phyloP scores from a whole-genome alignment of 306 rosid genomes.

The Prunus davidiana region DNA sequence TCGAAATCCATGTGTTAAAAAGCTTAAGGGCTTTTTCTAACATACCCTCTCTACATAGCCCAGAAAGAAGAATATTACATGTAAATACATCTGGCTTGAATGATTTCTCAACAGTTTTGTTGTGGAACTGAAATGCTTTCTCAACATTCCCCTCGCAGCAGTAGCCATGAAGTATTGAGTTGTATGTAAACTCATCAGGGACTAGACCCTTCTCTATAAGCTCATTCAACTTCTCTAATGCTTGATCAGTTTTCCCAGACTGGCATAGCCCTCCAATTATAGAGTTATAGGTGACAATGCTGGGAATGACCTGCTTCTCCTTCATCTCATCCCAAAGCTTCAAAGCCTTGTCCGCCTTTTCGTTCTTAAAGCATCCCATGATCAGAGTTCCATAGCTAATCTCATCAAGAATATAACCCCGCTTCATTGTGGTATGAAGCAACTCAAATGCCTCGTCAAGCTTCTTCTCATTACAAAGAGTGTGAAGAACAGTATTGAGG shows the following conservation, averaged over 20 bases:
- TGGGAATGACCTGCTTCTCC: conserved; percentile 58
- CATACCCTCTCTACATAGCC: conserved; percentile 68
- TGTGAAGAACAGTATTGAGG: conserved; percentile 59
- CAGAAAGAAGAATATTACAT: conserved; percentile 75
- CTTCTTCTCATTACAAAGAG: conserved; percentile 62
- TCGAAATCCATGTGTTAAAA: conserved; percentile 60
- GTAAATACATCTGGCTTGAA: conserved; percentile 73
- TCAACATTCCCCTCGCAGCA: conserved; percentile 71
- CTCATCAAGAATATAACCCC: conserved; percentile 82
- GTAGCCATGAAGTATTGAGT: conserved; percentile 74
- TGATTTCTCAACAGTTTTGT: conserved; percentile 60
- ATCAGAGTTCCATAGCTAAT: conserved; percentile 85
- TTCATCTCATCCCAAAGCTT: conserved; percentile 83
- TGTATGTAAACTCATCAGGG: conserved; percentile 72
- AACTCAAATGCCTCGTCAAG: conserved; percentile 61
- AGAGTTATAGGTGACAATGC: conserved; percentile 62
- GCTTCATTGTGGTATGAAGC: conserved; percentile 41
- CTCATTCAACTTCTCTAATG: conserved; percentile 69
- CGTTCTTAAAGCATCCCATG: conserved; percentile 70
- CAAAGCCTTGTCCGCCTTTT: conserved; percentile 47
- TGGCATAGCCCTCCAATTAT: conserved; percentile 71
- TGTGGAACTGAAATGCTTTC: conserved; percentile 80
- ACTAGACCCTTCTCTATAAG: conserved; percentile 59
- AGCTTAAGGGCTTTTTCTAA: conserved; percentile 75
- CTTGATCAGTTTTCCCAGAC: conserved; percentile 62